phyloP scores from a whole-genome alignment of 225 moss, liverwort and hornwort species.

The Lunularia cruciata region DNA sequence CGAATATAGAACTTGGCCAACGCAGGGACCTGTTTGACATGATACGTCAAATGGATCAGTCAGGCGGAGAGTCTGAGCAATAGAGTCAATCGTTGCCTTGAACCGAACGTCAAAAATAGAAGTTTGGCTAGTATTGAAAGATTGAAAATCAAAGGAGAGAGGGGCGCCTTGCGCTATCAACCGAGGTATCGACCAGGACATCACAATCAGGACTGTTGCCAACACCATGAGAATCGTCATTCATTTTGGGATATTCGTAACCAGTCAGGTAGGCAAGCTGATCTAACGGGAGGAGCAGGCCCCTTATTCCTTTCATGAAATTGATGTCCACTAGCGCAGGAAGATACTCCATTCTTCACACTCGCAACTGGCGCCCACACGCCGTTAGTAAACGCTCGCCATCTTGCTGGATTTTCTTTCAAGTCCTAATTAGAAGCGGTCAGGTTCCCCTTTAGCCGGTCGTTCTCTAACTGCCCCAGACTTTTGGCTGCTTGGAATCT shows the following conservation, averaged over 20 bases:
- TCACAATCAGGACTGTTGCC: constrained; percentile 19
- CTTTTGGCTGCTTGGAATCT: constrained; percentile 3
- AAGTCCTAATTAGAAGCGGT: background rate
- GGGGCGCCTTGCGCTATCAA: background rate
- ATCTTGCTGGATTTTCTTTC: background rate
- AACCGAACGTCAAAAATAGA: background rate
- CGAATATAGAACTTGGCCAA: constrained; percentile 12
- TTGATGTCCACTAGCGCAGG: background rate
- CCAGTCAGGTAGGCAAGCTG: constrained; percentile 3
- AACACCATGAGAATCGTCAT: constrained; percentile 36
- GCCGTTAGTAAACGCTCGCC: background rate
- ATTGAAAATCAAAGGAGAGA: constrained; percentile 17
- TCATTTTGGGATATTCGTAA: constrained; percentile 26
- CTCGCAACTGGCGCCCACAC: background rate
- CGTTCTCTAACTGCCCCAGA: background rate
- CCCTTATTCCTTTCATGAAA: background rate
- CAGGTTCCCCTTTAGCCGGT: background rate
- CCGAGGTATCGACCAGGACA: background rate
- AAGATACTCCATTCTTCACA: background rate
- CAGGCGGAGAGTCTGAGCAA: background rate
- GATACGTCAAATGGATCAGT: background rate
- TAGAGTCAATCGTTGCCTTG: constrained; percentile 22
- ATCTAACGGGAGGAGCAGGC: background rate
- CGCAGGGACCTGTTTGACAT: background rate
- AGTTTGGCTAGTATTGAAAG: background rate